phyloP scores from a whole-genome alignment of 495 filamentous ascomycete species.

The Hypoxylon crocopeplum region DNA sequence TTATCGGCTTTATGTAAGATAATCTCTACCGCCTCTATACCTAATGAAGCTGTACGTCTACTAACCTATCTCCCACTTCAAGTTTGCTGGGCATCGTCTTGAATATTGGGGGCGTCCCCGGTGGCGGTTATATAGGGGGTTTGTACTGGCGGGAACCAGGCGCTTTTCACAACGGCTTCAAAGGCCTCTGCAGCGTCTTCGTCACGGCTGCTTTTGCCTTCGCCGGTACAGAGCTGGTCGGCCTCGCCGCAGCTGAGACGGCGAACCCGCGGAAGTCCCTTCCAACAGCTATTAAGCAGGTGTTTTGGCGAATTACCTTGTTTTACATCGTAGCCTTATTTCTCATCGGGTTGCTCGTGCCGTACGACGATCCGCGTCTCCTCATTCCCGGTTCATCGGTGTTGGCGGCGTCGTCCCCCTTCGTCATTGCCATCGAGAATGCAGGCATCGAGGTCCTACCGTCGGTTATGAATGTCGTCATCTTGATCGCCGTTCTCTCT shows the following conservation, averaged over 20 bases:
- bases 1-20: conserved; percentile 86
- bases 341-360: conserved; percentile 77
- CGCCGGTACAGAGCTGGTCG: conserved; percentile 91
- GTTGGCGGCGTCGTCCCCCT: conserved; percentile 77
- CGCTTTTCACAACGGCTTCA: conserved; percentile 92
- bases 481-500: conserved; percentile 85
- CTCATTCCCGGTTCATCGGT: conserved; percentile 62
- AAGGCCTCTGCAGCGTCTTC: conserved; percentile 91
- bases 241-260: conserved; percentile 87
- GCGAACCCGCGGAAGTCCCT: conserved; percentile 86
- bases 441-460: conserved; percentile 78
- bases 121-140: conserved; percentile 82
- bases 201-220: conserved; percentile 94
- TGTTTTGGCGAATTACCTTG: conserved; percentile 93
- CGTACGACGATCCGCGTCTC: conserved; percentile 68
- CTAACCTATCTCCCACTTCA: conserved; percentile 20
- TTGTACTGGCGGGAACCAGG: conserved; percentile 83
- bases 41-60: neutral
- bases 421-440: conserved; percentile 85
- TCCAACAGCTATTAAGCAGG: conserved; percentile 87
- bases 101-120: conserved; percentile 78
- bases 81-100: conserved; percentile 81
- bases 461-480: conserved; percentile 89
- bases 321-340: conserved; percentile 82
- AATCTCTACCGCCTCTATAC: neutral